Evolutionary conservation across 495 filamentous ascomycete species (phyloP), one percentile per base, ranked within the genome.

Genomic region (Lepraria neglecta): DNA sequence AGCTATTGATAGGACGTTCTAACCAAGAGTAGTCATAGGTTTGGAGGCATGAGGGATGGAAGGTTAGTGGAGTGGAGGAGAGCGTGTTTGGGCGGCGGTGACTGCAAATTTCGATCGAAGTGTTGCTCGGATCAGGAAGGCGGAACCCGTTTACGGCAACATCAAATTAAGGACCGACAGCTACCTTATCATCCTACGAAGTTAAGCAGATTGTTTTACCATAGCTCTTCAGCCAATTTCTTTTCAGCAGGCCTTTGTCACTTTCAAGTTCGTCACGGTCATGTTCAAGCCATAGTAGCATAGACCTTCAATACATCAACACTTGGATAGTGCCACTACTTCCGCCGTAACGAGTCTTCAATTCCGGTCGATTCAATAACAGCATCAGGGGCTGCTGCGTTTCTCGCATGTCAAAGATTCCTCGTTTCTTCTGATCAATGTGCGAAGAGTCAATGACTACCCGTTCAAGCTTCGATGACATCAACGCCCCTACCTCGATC

Each of bases 341-440:
- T 60, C 75, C 74, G 3, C 73, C 78, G 67, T 89, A 95, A 45
- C 83, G 82, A 54, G 83, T 80, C 68, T 86, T 88, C 61, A 95
- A 76, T 64, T 89, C 85, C 12, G 76, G 69, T 44, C 81, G 79
- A 42, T 83, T 81, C 3, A 96, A 77, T 61, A 91, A 78, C 63
- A 81, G 77, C 40, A 88, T 75, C 28, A 96, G 78, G 2, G 91
- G 88, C 58, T 88, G 72, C 72, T 88, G 85, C 3, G 87, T 90
- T 58, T 98, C 94, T 66, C 85, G 87, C 88, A 96, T 95, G 63
- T 97, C 95, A 67, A 95, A 83, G 56, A 97, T 84, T 6, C 89
- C 88, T 50, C 91, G 80, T 75, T 95, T 91, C 77, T 98, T 98
- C 69, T 87, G 82, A 70, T 97, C 91, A 64, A 96, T 85, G 67